Evolutionary conservation across 352 stramenopile genomes (phyloP), one percentile per base, ranked within the genome.

Genomic region (Phytophthora rubi): DNA sequence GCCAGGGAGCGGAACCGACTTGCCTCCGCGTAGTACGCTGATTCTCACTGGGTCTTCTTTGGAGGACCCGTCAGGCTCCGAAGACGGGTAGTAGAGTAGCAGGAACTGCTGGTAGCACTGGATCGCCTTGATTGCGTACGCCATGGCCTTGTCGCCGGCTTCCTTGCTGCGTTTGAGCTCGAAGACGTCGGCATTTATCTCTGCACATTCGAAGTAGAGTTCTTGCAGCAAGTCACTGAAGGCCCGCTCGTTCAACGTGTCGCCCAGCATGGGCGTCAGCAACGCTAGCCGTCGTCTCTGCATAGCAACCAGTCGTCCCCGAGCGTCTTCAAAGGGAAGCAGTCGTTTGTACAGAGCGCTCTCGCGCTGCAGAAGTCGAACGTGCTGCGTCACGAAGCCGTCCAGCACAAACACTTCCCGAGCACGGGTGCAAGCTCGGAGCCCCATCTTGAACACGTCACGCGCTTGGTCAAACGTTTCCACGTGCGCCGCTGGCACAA

Each of bases 71-170:
- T 53, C 42, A 6, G 39, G 8, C 26, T 70, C 47, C 26, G 55
- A 45, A 0, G 63, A 59, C 2, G 77, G 68, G 59, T 92, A 94
- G 49, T 92, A 94, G 12, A 92, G 70, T 48, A 81, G 71, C 9
- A 94, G 52, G 33, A 90, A 94, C 62, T 88, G 77, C 62, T 91
- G 81, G 66, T 91, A 92, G 60, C 80, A 92, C 53, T 86, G 75
- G 28, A 92, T 73, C 6, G 83, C 80, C 64, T 92, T 88, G 69
- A 92, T 67, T 4, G 71, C 73, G 53, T 91, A 92, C 57, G 61
- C 52, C 18, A 71, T 84, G 5, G 82, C 65, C 62, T 89, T 90
- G 32, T 75, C 61, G 1, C 35, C 56, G 5, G 54, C 28, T 16
- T 80, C 79, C 44, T 85, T 80, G 53, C 70, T 78, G 42, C 76